phyloP scores from a whole-genome alignment of 495 filamentous ascomycete species.

The Paragyromitra xinjiangensis region DNA sequence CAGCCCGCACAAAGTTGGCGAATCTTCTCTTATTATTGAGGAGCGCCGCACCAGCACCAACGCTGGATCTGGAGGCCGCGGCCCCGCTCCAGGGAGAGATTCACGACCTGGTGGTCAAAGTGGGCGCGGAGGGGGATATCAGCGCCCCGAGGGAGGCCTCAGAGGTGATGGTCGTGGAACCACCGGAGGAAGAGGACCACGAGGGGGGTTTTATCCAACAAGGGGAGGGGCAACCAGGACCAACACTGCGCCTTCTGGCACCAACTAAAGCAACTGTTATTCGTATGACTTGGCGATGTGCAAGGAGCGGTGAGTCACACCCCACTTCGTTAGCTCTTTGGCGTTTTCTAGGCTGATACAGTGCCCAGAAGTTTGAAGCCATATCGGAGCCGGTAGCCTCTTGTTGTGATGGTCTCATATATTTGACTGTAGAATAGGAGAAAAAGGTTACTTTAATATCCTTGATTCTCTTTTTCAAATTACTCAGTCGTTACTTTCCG shows the following conservation, averaged over 20 bases:
- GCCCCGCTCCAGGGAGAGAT: slow-evolving; percentile 25
- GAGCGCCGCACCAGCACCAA: slow-evolving; percentile 66
- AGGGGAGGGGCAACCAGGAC: slow-evolving; percentile 37
- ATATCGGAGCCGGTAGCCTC: slow-evolving; percentile 22
- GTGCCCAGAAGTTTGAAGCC: slow-evolving; percentile 30
- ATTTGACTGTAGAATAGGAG: slow-evolving; percentile 34
- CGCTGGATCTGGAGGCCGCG: slow-evolving; percentile 42
- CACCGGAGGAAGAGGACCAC: slow-evolving; percentile 42
- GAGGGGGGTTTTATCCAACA: slow-evolving; percentile 31
- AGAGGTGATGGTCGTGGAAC: slow-evolving; percentile 37
- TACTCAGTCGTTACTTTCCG: slow-evolving; percentile 29
- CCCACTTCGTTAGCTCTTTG: neutral
- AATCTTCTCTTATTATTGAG: slow-evolving; percentile 83
- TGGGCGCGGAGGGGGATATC: slow-evolving; percentile 47
- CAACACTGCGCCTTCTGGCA: slow-evolving; percentile 32
- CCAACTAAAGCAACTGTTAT: slow-evolving; percentile 38
- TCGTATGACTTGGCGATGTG: slow-evolving; percentile 15
- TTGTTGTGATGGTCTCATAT: slow-evolving; percentile 31
- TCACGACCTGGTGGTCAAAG: slow-evolving; percentile 32
- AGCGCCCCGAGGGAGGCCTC: slow-evolving; percentile 30
- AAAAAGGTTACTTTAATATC: slow-evolving; percentile 45
- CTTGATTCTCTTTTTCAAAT: slow-evolving; percentile 49
- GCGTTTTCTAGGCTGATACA: slow-evolving; percentile 5
- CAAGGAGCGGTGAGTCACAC: slow-evolving; percentile 20
- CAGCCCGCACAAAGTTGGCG: slow-evolving; percentile 85